Evolutionary conservation across 192 early-diverging fungal species (phyloP).

Genomic region (Diversispora epigaea): DNA sequence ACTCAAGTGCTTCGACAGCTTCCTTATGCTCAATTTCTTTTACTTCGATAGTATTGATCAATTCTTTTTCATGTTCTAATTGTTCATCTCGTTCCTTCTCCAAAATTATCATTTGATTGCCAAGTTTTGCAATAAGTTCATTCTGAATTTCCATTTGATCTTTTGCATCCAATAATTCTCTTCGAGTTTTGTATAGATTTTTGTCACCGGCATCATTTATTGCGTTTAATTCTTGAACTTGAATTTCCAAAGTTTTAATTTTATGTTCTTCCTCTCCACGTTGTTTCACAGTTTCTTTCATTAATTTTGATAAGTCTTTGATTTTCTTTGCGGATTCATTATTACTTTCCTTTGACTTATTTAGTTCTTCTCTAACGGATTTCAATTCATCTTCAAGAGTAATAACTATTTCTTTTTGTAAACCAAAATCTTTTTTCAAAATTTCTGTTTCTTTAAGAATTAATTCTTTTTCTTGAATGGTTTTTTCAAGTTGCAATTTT

Average conservation of each 20-base stretch:
- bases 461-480: not conserved
- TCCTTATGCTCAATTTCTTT: slow-evolving; percentile 1
- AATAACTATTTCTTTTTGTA: slow-evolving; percentile 4
- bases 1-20: slow-evolving; percentile 9
- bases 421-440: not conserved
- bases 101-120: not conserved
- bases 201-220: not conserved
- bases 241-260: not conserved
- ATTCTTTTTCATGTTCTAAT: not conserved
- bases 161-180: slow-evolving; percentile 4
- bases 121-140: slow-evolving; percentile 19
- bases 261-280: not conserved
- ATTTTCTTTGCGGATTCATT: not conserved
- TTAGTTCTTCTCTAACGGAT: not conserved
- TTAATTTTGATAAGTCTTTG: slow-evolving; percentile 11
- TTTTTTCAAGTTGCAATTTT: not conserved
- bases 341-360: too few relatives aligned
- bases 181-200: not conserved
- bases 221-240: not conserved
- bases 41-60: not conserved
- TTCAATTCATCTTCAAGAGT: slow-evolving; percentile 13
- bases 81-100: slow-evolving; percentile 20
- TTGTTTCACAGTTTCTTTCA: slow-evolving; percentile 16
- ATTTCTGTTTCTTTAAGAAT: not conserved
- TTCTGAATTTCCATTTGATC: slow-evolving; percentile 13